Evolutionary conservation across 257 asterid genomes (phyloP), one percentile per base, ranked within the genome.

Genomic region (Przewalskia tangutica): DNA sequence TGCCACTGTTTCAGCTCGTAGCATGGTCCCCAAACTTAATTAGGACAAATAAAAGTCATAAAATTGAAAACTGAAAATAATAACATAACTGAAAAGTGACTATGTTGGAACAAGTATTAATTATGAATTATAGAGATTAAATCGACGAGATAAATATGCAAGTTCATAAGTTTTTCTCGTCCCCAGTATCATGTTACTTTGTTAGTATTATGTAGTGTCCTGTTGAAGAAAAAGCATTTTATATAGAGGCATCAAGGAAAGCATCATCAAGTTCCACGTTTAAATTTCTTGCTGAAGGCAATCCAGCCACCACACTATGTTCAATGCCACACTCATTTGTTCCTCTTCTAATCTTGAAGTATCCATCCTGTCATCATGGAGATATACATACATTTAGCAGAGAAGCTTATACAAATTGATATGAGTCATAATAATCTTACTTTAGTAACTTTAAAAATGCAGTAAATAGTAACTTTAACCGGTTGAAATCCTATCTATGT

Each of bases 321-420:
- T 95, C 99, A 60, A 95, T 95, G 82, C 98, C 99, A 83, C 99
- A 95, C 82, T 95, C 99, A 64, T 95, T 95, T 67, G 97, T 90
- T 82, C 98, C 99, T 84, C 97, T 87, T 71, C 85, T 86, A 81
- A 95, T 94, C 96, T 77, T 92, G 97, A 95, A 95, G 90, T 90
- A 94, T 70, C 99, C 99, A 68, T 95, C 92, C 98, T 95, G 91
- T 81, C 70, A 87, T 68, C 13, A 20, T 36, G n/a, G 46, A n/a
- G 32, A 34, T 59, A 3, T 4, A n/a, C 32, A 58, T 58, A 46
- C 8, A n/a, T 59, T 8, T 20, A 8, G 13, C 23, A 7, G 23
- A 62, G 42, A 27, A 12, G 70, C n/a, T n/a, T n/a, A n/a, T n/a
- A n/a, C n/a, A n/a, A n/a, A n/a, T n/a, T n/a, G n/a, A n/a, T n/a